Conservation (phyloP, 1,139 yeast genomes). For the Yamadazyma songkhlaensis region DNA sequence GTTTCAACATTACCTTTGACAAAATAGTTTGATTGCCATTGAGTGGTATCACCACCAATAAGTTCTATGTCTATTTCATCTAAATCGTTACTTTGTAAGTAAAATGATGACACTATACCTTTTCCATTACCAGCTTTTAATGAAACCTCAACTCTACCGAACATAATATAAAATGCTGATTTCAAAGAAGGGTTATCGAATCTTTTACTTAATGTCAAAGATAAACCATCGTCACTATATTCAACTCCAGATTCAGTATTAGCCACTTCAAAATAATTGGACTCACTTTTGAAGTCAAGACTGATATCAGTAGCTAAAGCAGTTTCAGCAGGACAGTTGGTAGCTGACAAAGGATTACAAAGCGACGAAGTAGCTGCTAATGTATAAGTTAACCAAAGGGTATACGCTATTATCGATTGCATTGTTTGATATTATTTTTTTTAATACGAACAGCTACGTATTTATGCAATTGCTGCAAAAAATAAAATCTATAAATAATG, state of each 20-base stretch:
- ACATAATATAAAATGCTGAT: slow-evolving; percentile 76
- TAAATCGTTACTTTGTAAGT: slow-evolving; percentile 72
- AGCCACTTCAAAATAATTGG: slow-evolving; percentile 28
- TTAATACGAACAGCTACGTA: background rate
- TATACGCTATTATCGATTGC: background rate
- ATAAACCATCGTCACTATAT: slow-evolving; percentile 46
- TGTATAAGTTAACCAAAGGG: background rate
- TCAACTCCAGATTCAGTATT: slow-evolving; percentile 20
- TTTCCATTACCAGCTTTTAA: slow-evolving; percentile 67
- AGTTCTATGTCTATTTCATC: slow-evolving; percentile 84
- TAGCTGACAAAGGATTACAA: slow-evolving; percentile 28
- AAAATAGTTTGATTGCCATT: slow-evolving; percentile 75
- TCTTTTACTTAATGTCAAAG: slow-evolving; percentile 51
- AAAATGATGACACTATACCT: slow-evolving; percentile 75
- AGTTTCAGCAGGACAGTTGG: slow-evolving; percentile 35
- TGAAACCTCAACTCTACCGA: slow-evolving; percentile 69
- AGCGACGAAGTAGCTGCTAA: slow-evolving; percentile 12
- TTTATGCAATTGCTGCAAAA: slow-evolving; percentile 3
- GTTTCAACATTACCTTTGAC: slow-evolving; percentile 70
- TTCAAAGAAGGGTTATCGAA: slow-evolving; percentile 69
- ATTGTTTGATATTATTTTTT: slow-evolving; percentile 1
- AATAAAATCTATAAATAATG: slow-evolving; percentile 5
- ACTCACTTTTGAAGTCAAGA: slow-evolving; percentile 42
- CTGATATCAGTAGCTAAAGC: slow-evolving; percentile 54
- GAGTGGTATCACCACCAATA: slow-evolving; percentile 67